These are phyloP conservation scores for Chaetomiaceae sp. DNA, from an alignment of 2,329 filamentous ascomycete species.

Conservation along the genomic window DNA sequence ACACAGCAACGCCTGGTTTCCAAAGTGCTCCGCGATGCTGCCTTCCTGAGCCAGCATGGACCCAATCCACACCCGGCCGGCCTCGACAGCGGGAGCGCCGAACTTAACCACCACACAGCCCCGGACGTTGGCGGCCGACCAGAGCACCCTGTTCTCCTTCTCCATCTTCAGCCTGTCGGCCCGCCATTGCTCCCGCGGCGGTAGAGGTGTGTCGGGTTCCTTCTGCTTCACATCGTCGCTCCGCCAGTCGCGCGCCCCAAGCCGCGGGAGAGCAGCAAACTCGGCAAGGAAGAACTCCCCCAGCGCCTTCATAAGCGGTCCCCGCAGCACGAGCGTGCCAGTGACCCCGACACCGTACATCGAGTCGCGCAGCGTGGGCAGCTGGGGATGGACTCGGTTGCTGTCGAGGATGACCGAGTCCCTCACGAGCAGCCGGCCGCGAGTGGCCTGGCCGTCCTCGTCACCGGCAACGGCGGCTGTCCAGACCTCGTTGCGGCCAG, in stretches of 20 bases:
- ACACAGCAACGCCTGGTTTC: slow-evolving; percentile 76
- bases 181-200: slow-evolving; percentile 50
- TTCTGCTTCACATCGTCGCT: slow-evolving; percentile 44
- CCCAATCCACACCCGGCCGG: slow-evolving; percentile 73
- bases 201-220: slow-evolving; percentile 31
- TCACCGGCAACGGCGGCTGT: too few species aligned
- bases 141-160: slow-evolving; percentile 58
- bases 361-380: slow-evolving; percentile 47
- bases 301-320: slow-evolving; percentile 61
- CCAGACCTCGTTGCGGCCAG: slow-evolving; percentile 86
- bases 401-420: slow-evolving; percentile 75
- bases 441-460: slow-evolving; percentile 31
- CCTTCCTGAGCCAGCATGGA: slow-evolving; percentile 71
- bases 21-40: slow-evolving; percentile 66
- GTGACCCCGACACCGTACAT: slow-evolving; percentile 75
- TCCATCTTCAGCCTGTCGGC: slow-evolving; percentile 53
- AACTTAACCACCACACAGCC: slow-evolving; percentile 91
- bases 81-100: slow-evolving; percentile 75
- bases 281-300: slow-evolving; percentile 72
- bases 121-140: slow-evolving; percentile 75
- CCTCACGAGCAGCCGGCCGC: slow-evolving; percentile 66
- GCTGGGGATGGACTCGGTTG: slow-evolving; percentile 36
- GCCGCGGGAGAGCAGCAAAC: slow-evolving; percentile 71
- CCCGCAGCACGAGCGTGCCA: slow-evolving; percentile 79
- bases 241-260: slow-evolving; percentile 76